Conservation (phyloP, 257 asterid species). For the Primulina tabacum region DNA sequence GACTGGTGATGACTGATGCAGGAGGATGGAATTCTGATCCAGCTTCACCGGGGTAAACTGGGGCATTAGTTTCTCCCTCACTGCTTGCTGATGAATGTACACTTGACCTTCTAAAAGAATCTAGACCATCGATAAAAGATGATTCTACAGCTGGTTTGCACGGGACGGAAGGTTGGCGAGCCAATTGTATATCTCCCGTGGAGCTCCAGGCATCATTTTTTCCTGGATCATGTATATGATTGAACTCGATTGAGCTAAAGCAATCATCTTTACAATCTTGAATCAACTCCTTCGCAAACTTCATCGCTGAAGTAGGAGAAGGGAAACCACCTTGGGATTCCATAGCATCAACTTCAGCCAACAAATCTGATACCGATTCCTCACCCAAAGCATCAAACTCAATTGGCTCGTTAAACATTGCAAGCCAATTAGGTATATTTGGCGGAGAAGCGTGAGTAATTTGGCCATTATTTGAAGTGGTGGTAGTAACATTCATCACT, state of each 20-base stretch:
- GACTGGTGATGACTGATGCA: constrained; percentile 32
- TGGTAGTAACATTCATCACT: constrained; percentile 30
- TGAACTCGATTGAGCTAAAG: constrained; percentile 57
- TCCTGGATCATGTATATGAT: constrained; percentile 30
- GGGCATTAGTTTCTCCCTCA: constrained; percentile 67
- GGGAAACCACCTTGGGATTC: constrained; percentile 43
- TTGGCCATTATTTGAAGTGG: constrained; percentile 30
- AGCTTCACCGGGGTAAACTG: constrained; percentile 35
- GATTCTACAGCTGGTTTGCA: constrained; percentile 22
- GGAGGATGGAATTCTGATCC: constrained; percentile 52
- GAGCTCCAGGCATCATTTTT: constrained; percentile 53
- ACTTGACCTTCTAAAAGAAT: constrained; percentile 48
- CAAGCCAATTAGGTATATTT: constrained; percentile 49
- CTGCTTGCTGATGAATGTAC: constrained; percentile 76
- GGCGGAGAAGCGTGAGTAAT: constrained; percentile 36
- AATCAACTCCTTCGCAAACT: constrained; percentile 44
- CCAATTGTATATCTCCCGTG: constrained; percentile 31
- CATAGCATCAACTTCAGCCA: constrained; percentile 85
- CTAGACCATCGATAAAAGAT: constrained; percentile 36
- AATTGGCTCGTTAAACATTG: constrained; percentile 49
- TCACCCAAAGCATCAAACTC: constrained; percentile 72
- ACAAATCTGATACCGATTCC: constrained; percentile 68
- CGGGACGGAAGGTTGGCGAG: constrained; percentile 27
- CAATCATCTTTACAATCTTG: constrained; percentile 50
- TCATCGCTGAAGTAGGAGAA: constrained; percentile 54